Conservation (phyloP, 2,329 filamentous ascomycete genomes). For the Coccinonectria pachysandricola region DNA sequence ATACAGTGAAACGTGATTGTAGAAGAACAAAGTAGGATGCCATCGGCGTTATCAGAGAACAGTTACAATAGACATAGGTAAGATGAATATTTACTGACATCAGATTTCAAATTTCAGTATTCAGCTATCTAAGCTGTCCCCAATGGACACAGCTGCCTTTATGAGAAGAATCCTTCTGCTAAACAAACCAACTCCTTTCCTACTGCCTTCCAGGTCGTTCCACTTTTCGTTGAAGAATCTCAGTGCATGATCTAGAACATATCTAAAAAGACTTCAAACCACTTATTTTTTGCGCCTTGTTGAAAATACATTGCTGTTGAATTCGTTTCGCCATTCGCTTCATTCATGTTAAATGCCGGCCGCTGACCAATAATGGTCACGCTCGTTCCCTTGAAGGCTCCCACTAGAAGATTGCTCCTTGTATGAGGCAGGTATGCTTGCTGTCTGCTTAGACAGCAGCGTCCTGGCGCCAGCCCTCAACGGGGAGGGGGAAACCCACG, state of each 20-base stretch:
- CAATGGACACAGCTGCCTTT: too few species aligned
- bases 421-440: not conserved
- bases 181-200: conserved; percentile 17
- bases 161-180: too few species aligned
- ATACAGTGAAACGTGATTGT: too few species aligned
- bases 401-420: too few species aligned
- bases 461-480: conserved; percentile 59
- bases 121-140: too few species aligned
- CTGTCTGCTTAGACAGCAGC: conserved; percentile 40
- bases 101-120: too few species aligned
- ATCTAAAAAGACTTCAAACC: conserved; percentile 9
- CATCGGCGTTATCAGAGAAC: too few species aligned
- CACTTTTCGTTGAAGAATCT: conserved; percentile 19
- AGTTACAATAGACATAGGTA: too few species aligned
- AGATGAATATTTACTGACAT: too few species aligned
- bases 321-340: conserved; percentile 22
- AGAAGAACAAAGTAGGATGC: too few species aligned
- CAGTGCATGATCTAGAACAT: conserved; percentile 12
- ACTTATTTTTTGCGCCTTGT: conserved; percentile 21
- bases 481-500: conserved; percentile 81
- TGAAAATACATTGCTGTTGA: conserved; percentile 24
- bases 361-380: too few species aligned
- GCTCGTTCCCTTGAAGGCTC: too few species aligned
- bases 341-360: conserved; percentile 21
- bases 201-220: conserved; percentile 12